Base-by-base conservation (phyloP, 352 stramenopile genomes). In the Phytophthora litchii region DNA sequence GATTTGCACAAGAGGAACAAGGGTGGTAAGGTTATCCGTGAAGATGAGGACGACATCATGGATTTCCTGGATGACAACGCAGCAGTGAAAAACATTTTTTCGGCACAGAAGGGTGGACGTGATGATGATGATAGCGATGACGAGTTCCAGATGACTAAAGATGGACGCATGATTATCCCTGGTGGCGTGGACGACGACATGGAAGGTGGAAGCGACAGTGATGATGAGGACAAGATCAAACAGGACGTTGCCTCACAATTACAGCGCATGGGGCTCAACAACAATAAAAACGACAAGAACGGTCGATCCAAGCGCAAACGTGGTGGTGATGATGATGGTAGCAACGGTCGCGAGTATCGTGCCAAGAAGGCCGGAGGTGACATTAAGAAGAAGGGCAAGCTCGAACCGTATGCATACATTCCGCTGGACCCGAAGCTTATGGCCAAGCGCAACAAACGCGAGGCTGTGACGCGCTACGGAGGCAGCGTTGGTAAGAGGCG, bases 321-420 rank as follows among this genome's bases (percentile, higher is more conserved):
- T 32, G 78, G 68, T 27, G 78, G 66, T 32, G 86, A 92, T 40
- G 78, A 83, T 25, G 69, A 84, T 31, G 64, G 67, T 49, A 29
- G 29, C 16, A 82, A 82, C 19, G 96, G 96, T 35, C 83, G 91
- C 44, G 86, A 97, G 45, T 99, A 98, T 78, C 94, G 95, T 29
- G 86, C 87, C 0, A 98, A 97, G 80, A 99, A 98, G 78, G 94
- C 96, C 14, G 92, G 93, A 19, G 96, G 96, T 47, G 96, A 99
- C 74, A 83, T 98, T 23, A 98, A 96, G 78, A 97, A 97, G 70
- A 98, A 99, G 87, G 91, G 89, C 70, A 98, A 98, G 76, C 92
- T 98, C 25, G 95, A 99, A 67, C 96, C 96, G 48, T 99, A 98
- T 72, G 96, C 96, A 8, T 99, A 98, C 80, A 97, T 99, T 58